Percentiles rank a stretch among this genome's conserved stretches.
Evolutionary conservation across 345 rosid genomes (phyloP).

Genomic region (Salix exigua): DNA sequence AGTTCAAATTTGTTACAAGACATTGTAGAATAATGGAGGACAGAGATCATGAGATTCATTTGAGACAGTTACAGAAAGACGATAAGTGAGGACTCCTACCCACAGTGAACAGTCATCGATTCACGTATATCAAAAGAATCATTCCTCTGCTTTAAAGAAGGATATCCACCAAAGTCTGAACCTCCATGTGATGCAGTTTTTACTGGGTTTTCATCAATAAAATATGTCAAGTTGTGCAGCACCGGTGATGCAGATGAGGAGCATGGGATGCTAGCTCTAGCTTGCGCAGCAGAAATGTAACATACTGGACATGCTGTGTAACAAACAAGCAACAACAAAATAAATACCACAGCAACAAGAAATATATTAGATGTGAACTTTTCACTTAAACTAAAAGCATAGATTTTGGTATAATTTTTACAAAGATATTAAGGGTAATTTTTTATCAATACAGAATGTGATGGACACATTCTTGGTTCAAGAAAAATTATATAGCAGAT

Average conservation of each 20-base stretch:
- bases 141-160: constrained; percentile 60
- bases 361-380: background rate
- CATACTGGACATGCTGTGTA: constrained; percentile 81
- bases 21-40: background rate
- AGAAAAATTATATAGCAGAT: background rate
- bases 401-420: background rate
- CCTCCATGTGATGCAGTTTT: constrained; percentile 64
- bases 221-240: constrained; percentile 54
- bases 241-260: constrained; percentile 52
- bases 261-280: constrained; percentile 66
- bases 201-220: constrained; percentile 50
- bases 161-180: constrained; percentile 87
- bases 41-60: background rate
- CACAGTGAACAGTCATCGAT: constrained; percentile 84
- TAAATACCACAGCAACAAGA: constrained; percentile 3
- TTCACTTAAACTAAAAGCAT: background rate
- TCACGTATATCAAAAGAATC: constrained; percentile 65
- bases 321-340: constrained; percentile 12
- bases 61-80: constrained; percentile 3
- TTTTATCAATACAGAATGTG: background rate
- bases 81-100: constrained; percentile 42
- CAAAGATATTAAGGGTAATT: background rate
- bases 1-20: background rate
- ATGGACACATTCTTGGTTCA: background rate
- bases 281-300: constrained; percentile 68